Conservation (phyloP, 352 stramenopile genomes). For the Phytopythium helicoides region DNA sequence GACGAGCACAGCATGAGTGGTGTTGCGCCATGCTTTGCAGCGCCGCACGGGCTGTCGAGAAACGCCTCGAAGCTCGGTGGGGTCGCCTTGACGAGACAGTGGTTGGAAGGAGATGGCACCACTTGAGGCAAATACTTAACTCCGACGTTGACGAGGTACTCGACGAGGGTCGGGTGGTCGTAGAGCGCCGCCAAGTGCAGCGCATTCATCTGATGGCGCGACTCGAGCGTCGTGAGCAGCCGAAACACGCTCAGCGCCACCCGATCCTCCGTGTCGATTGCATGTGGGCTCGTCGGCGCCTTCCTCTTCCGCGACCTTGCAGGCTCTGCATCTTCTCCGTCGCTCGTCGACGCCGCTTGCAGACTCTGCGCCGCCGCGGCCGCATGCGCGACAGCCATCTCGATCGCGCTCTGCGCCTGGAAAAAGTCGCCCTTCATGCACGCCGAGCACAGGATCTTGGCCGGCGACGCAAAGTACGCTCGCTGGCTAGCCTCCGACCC, state of each 20-base stretch:
- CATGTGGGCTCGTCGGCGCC: slow-evolving; percentile 1
- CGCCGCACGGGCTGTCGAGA: slow-evolving; percentile 50
- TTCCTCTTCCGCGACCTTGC: neutral
- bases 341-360: neutral
- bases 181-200: slow-evolving; percentile 74
- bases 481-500: slow-evolving; percentile 16
- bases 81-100: neutral
- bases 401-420: slow-evolving; percentile 62
- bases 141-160: slow-evolving; percentile 47
- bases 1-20: slow-evolving; percentile 77
- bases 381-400: slow-evolving; percentile 48
- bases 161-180: slow-evolving; percentile 63
- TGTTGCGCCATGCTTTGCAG: slow-evolving; percentile 69
- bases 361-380: slow-evolving; percentile 15
- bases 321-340: slow-evolving; percentile 10
- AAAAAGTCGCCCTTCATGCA: slow-evolving; percentile 78
- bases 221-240: slow-evolving; percentile 63
- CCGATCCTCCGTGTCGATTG: slow-evolving; percentile 4
- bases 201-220: slow-evolving; percentile 73
- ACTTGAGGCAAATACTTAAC: slow-evolving; percentile 34
- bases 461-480: slow-evolving; percentile 56
- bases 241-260: slow-evolving; percentile 36
- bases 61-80: slow-evolving; percentile 30
- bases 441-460: slow-evolving; percentile 61
- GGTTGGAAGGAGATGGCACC: neutral